Evolutionary conservation across 2,329 filamentous ascomycete species (phyloP), one percentile per base, ranked within the genome.

Genomic region (Colletotrichum musae): DNA sequence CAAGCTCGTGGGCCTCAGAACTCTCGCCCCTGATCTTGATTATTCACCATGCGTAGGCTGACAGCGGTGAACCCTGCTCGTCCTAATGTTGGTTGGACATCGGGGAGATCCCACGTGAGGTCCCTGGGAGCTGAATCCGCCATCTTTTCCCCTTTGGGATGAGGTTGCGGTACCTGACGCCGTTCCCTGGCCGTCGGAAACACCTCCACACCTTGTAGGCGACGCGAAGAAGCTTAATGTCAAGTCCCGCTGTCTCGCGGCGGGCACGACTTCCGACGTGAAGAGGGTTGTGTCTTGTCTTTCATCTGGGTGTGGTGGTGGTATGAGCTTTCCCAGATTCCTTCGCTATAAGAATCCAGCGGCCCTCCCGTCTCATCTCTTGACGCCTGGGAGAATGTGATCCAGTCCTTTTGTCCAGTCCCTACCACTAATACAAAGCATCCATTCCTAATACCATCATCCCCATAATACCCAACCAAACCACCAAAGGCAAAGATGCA

Each of bases 161-260:
- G 66, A 60, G 62, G 62, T 69, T 69, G 66, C 66, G 66, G 66
- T 60, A 66, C 43, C 24, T 66, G 66, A 69, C 66, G 66, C 66
- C 52, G 32, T 39, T 12, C 51, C 43, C 47, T 43, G 43, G 21
- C 21, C 21, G 21, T 24, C 62, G 36, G 50, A 24, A 60, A 60
- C 26, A 39, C 36, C 51, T 32, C 36, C 36, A 52, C 56, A 41
- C 15, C 28, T 15, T 16, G 7, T 32, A 51, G 48, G 50, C 32
- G 56, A 50, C 12, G 24, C 15, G 36, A 60, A 60, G 48, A 60
- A 69, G 50, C 56, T 66, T 69, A 66, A 43, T 26, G 48, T 24
- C 18, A 18, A 18, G 18, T 18, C 16, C 28, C 21, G 15, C 39
- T 32, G 65, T 64, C 21, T 54, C 48, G 26, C 28, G 53, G 39